Percentiles rank a stretch among this genome's conserved stretches.
phyloP scores from a whole-genome alignment of 331 rosid genomes.

The Cydonia oblonga region DNA sequence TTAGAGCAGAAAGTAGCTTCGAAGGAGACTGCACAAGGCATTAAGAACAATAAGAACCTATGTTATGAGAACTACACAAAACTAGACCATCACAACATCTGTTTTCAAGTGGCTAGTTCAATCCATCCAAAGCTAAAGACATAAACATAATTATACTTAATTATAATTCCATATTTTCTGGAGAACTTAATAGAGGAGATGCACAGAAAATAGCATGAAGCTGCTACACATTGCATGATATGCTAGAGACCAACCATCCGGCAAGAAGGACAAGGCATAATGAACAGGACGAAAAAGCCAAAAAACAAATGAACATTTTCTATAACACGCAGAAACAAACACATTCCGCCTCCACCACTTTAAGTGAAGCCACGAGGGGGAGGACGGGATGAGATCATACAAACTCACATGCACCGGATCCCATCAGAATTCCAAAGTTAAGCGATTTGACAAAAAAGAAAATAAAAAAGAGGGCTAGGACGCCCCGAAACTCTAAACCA shows the following conservation, averaged over 20 bases:
- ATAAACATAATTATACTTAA: not conserved
- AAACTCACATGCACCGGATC: too few relatives aligned
- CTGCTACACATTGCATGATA: not conserved
- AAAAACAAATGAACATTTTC: not conserved
- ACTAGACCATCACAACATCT: not conserved
- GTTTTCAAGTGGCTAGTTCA: not conserved
- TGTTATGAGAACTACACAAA: not conserved
- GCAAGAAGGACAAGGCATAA: not conserved
- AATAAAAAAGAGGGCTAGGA: not conserved
- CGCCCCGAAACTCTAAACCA: not conserved
- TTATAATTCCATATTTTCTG: not conserved
- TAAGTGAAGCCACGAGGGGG: not conserved
- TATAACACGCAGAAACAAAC: not conserved
- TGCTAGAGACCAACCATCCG: not conserved
- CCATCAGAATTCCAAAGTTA: too few relatives aligned
- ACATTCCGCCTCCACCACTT: not conserved
- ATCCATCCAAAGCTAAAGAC: not conserved
- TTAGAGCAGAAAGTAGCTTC: constrained; percentile 64
- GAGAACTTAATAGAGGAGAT: not conserved
- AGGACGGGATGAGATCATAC: too few relatives aligned
- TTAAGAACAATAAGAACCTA: not conserved
- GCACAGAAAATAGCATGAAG: not conserved
- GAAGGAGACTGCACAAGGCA: constrained; percentile 33
- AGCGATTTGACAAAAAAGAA: too few relatives aligned
- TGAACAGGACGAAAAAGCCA: not conserved